Evolutionary conservation across 768 basidiomycete species (phyloP), one percentile per base, ranked within the genome.

Genomic region (Pisolithus marmoratus): DNA sequence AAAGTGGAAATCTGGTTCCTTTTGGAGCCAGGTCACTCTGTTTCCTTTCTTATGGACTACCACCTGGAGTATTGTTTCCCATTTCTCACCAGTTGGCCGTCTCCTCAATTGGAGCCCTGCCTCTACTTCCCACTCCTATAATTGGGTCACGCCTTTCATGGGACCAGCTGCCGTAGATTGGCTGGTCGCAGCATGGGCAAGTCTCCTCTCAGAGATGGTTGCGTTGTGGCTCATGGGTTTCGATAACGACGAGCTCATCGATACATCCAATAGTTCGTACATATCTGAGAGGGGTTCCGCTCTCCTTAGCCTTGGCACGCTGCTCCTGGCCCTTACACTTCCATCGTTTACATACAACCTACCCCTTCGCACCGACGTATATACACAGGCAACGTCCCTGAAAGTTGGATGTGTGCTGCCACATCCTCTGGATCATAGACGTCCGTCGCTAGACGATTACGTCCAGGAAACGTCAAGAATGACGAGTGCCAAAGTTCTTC

Each of bases 121-220:
- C 14, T 63, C 74, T 7, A 76, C 77, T 5, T 63, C 75, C 31
- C 74, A 75, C 8, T 68, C 76, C 0, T 92, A 91, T 60, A 60
- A 60, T 3, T 93, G 89, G 88, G 64, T 83, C n/a, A 58, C 78
- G 2, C 79, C 77, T 0, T 63, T 74, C 41, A 55, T 79, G 22
- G 90, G 90, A 5, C 74, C 83, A 29, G 66, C 73, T 29, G 80
- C 78, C 8, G 75, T 81, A 52, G 87, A 92, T 63, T 92, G 87
- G 85, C 63, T 85, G 24, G 74, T 79, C 7, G 89, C 79, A n/a
- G 82, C 80, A 8, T 92, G 85, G 84, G 86, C 87, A 5, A 80
- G 82, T 9, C 74, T 90, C 9, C 58, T 79, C 24, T 79, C 85
- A 8, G 77, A 84, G 56, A 58, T 70, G 2, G 60, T 77, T 8